These are phyloP conservation scores for Chalciporus chontae DNA, from an alignment of 768 basidiomycete genomes.

Conservation along the genomic window DNA sequence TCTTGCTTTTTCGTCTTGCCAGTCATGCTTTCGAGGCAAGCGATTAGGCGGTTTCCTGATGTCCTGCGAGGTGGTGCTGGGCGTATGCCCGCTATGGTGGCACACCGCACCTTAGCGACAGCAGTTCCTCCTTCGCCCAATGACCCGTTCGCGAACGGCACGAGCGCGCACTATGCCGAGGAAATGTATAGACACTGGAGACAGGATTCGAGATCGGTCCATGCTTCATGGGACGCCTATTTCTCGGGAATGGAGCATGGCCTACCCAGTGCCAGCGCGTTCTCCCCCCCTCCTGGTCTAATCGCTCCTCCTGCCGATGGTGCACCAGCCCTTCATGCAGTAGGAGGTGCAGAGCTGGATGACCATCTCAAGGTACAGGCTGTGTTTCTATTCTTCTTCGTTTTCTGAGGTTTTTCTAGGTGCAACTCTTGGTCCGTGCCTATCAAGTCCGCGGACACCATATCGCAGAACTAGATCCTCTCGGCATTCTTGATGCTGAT, in stretches of 20 bases:
- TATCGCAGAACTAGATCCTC: constrained; percentile 91
- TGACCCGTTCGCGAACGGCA: constrained; percentile 89
- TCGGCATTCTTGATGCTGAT: constrained; percentile 90
- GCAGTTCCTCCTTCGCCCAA: constrained; percentile 64
- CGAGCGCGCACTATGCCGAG: constrained; percentile 92
- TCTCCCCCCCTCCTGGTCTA: constrained; percentile 75
- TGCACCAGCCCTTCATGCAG: constrained; percentile 67
- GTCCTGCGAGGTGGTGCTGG: constrained; percentile 22
- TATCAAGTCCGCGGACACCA: constrained; percentile 99
- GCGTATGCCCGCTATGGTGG: constrained; percentile 15
- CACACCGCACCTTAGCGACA: constrained; percentile 43
- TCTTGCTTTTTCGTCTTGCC: not conserved
- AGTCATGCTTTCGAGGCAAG: constrained; percentile 37
- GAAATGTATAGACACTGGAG: constrained; percentile 95
- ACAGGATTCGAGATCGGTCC: constrained; percentile 88
- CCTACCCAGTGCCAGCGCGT: constrained; percentile 72
- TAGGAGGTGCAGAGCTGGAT: constrained; percentile 74
- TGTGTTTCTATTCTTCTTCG: not conserved
- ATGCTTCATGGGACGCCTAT: constrained; percentile 92
- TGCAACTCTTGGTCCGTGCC: constrained; percentile 95
- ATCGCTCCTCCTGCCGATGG: constrained; percentile 74
- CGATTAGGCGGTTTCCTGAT: constrained; percentile 34
- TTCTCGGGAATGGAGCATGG: constrained; percentile 93
- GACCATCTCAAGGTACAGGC: constrained; percentile 86
- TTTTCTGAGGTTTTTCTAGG: constrained; percentile 42